Base-by-base conservation (phyloP, 768 basidiomycete species). In the Amanita polypyramis region DNA sequence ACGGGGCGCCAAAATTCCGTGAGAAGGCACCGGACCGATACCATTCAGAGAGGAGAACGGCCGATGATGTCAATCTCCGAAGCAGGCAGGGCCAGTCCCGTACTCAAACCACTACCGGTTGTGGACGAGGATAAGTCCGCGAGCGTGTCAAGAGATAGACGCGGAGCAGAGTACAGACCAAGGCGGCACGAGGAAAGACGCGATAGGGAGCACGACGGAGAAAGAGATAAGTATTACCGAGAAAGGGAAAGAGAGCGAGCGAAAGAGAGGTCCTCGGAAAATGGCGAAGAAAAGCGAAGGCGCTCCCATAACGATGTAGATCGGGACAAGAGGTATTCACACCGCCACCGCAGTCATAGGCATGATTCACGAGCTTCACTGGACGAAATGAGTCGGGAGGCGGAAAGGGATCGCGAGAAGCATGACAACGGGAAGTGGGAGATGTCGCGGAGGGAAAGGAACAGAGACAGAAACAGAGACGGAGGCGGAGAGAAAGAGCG, bases 401-500 rank as follows among this genome's bases (percentile, higher is more conserved):
- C 39, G 19, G 32, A 56, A 34, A 50, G 33, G 34, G 54, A 54
- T 45, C 49, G 48, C 39, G 57, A 62, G 1, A 47, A 56, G 40
- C 41, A 51, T 17, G 34, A 56, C 40, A 58, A 61, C 25, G 48
- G 49, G 39, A 46, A 51, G 44, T 47, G 52, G 30, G 51, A 51
- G 27, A 61, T 56, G 37, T 60, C 63, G 21, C 43, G 55, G 27
- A 52, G 51, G 23, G 53, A 54, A 46, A 59, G 52, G 44, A 42
- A 32, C 49, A 54, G 43, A 51, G 51, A 45, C 37, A 51, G 41
- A 47, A 45, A 46, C 29, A 49, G 45, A 39, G 50, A 47, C 36
- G 50, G 42, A 38, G 44, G 51, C 49, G 52, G 45, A 43, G 53
- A 51, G 8, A 51, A 57, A 36, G 59, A 55, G 37, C 49, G 44